These are phyloP conservation scores for Wickerhamomyces queroliae DNA, from an alignment of 805 yeast genomes.

Conservation along the genomic window DNA sequence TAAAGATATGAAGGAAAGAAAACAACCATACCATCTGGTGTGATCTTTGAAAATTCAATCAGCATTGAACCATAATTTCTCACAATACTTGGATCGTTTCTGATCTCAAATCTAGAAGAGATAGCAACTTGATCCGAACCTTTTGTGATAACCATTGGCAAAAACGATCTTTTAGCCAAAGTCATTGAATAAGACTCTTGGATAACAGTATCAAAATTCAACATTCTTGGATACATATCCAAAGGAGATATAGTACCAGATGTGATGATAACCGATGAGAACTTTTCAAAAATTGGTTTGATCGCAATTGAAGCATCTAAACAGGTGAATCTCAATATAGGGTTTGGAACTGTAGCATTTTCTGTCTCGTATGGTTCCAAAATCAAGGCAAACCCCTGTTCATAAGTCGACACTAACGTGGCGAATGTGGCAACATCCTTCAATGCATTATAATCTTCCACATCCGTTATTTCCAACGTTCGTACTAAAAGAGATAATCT, in stretches of 20 bases:
- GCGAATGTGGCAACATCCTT: conserved; percentile 98
- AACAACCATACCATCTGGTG: conserved; percentile 98
- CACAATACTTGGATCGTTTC: conserved; percentile 97
- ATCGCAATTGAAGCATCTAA: conserved; percentile 97
- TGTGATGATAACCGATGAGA: conserved; percentile 88
- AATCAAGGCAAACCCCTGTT: conserved; percentile 84
- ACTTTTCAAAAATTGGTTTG: conserved; percentile 92
- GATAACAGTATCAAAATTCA: conserved; percentile 86
- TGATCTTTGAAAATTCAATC: conserved; percentile 88
- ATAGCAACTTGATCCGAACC: conserved; percentile 98
- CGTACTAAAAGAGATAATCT: conserved; percentile 82
- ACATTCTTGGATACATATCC: conserved; percentile 98
- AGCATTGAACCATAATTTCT: conserved; percentile 92
- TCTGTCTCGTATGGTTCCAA: conserved; percentile 95
- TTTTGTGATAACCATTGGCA: conserved; percentile 94
- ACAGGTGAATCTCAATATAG: conserved; percentile 88
- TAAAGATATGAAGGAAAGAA: conserved; percentile 95
- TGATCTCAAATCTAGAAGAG: conserved; percentile 90
- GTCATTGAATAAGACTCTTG: conserved; percentile 97
- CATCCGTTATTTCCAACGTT: conserved; percentile 79
- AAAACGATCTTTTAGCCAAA: conserved; percentile 80
- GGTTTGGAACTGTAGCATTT: conserved; percentile 93
- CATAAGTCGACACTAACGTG: conserved; percentile 91
- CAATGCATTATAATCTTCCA: conserved; percentile 88
- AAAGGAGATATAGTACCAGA: conserved; percentile 98